phyloP scores from a whole-genome alignment of 352 stramenopile genomes.

The Pythium monospermum region DNA sequence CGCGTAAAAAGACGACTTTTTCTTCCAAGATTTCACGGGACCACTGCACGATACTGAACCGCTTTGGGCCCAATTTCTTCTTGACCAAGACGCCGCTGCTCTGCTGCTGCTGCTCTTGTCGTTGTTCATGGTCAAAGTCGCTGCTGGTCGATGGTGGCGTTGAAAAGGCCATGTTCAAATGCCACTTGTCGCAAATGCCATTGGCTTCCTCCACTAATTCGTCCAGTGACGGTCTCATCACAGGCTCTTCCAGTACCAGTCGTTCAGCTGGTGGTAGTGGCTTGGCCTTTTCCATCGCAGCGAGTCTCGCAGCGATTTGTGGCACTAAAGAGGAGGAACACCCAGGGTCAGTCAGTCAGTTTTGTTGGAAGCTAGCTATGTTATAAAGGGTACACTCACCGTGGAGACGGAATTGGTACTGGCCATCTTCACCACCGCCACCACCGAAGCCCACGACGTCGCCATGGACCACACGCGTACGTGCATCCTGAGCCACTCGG shows the following conservation, averaged over 20 bases:
- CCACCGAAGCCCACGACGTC: slow-evolving; percentile 15
- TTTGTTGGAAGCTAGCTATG: background rate
- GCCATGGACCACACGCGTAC: slow-evolving; percentile 11
- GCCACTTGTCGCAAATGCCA: slow-evolving; percentile 45
- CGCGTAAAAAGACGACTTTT: slow-evolving; percentile 41
- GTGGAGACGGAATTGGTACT: slow-evolving; percentile 17
- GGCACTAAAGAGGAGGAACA: slow-evolving; percentile 7
- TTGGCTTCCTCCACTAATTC: slow-evolving; percentile 54
- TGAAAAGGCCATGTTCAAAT: slow-evolving; percentile 35
- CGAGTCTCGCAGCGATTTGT: slow-evolving; percentile 1
- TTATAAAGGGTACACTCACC: slow-evolving; percentile 8
- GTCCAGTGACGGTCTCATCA: background rate
- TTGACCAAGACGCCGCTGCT: slow-evolving; percentile 28
- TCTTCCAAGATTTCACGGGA: slow-evolving; percentile 34
- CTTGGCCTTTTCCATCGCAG: background rate
- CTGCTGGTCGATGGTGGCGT: background rate
- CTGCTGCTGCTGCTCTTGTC: background rate
- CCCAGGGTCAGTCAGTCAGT: background rate
- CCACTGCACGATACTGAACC: slow-evolving; percentile 41
- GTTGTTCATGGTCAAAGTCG: background rate
- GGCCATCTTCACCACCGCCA: too few species aligned
- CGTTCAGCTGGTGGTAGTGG: background rate
- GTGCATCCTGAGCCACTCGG: background rate
- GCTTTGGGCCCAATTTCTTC: slow-evolving; percentile 41
- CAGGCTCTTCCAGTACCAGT: background rate